These are phyloP conservation scores for Fraxinus baroniana DNA, from an alignment of 305 asterid species.

Conservation along the genomic window DNA sequence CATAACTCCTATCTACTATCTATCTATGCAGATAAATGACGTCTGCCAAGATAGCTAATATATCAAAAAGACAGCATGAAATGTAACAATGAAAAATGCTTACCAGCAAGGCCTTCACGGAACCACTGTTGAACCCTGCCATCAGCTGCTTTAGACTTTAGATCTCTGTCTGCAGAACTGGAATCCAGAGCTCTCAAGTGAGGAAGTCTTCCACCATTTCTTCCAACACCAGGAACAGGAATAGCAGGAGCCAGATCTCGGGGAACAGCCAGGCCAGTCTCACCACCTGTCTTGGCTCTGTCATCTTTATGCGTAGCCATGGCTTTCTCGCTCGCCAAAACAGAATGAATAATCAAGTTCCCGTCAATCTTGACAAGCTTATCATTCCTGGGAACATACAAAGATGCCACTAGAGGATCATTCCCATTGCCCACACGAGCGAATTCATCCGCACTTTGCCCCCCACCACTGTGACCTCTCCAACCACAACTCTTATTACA, in stretches of 20 bases:
- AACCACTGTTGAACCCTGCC: conserved; percentile 90
- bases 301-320: conserved; percentile 55
- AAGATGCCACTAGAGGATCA: conserved; percentile 75
- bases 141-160: conserved; percentile 61
- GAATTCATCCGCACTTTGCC: conserved; percentile 43
- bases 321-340: conserved; percentile 90
- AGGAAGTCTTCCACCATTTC: conserved; percentile 53
- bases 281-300: conserved; percentile 37
- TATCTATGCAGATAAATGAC: conserved; percentile 7
- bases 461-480: conserved; percentile 30
- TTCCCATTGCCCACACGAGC: conserved; percentile 50
- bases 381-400: conserved; percentile 92
- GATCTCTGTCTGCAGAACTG: conserved; percentile 43
- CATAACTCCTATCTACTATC: not conserved
- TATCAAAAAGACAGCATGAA: not conserved
- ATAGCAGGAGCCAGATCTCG: conserved; percentile 56
- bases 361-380: conserved; percentile 93
- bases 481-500: not conserved
- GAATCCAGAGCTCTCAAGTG: conserved; percentile 70
- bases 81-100: not conserved
- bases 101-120: conserved; percentile 97
- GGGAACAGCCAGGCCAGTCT: conserved; percentile 70
- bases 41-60: not conserved
- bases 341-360: conserved; percentile 84
- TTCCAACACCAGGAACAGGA: conserved; percentile 46